Conservation (phyloP, 176 grass and related monocot genomes). For the Oryza glaberrima region DNA sequence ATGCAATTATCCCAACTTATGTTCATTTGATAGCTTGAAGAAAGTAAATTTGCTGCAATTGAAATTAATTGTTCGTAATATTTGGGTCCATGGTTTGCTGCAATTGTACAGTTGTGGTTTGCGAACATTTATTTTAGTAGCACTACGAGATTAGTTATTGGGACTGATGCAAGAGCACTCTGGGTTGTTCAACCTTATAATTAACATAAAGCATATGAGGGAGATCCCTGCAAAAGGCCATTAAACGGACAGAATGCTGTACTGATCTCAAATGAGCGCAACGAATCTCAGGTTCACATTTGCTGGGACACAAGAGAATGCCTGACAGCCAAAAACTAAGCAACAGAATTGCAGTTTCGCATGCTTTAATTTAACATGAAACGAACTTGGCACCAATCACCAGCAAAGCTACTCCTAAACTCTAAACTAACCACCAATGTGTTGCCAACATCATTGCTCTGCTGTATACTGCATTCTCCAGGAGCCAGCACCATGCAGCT, state of each 20-base stretch:
- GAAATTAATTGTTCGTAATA: background rate
- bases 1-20: background rate
- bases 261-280: background rate
- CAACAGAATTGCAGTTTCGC: background rate
- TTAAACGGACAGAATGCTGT: background rate
- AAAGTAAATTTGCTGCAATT: background rate
- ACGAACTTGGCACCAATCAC: background rate
- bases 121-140: background rate
- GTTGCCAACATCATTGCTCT: background rate
- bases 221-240: background rate
- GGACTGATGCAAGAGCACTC: background rate
- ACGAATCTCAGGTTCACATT: background rate
- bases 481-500: background rate
- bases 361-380: background rate
- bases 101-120: background rate
- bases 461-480: background rate
- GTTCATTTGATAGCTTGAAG: background rate
- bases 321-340: background rate
- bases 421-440: background rate
- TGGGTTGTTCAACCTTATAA: background rate
- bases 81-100: background rate
- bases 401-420: slow-evolving; percentile 30
- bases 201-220: background rate
- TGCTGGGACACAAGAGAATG: background rate
- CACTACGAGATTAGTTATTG: background rate